These are phyloP conservation scores for Paramecium pentaurelia DNA, from an alignment of 73 alveolate species.

Conservation along the genomic window DNA sequence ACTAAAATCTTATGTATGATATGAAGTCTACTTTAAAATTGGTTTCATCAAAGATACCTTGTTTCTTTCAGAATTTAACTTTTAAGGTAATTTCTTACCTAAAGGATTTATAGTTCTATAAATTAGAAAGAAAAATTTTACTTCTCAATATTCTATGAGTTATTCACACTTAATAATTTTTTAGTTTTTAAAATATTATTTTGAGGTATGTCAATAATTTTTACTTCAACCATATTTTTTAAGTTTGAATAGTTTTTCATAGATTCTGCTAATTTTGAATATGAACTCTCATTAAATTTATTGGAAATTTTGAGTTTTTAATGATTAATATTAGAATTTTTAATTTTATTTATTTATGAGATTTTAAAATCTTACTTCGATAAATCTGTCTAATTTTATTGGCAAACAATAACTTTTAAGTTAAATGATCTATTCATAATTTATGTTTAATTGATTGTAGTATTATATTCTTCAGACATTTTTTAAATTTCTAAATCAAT, in stretches of 20 bases:
- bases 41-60: not conserved
- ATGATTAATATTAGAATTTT: not conserved
- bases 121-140: not conserved
- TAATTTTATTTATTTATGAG: not conserved
- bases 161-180: not conserved
- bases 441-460: not conserved
- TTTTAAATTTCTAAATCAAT: not conserved
- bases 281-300: not conserved
- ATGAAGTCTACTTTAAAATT: not conserved
- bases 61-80: not conserved
- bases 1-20: not conserved
- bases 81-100: not conserved
- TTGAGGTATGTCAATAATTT: not conserved
- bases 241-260: not conserved
- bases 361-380: not conserved
- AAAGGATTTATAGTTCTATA: not conserved
- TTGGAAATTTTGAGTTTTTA: not conserved
- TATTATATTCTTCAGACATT: not conserved
- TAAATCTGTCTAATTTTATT: not conserved
- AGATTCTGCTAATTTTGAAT: constrained; percentile 3
- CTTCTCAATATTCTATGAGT: not conserved
- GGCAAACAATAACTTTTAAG: not conserved
- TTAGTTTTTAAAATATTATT: not conserved
- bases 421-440: not conserved
- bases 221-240: not conserved